These are phyloP conservation scores for Solanum pennellii DNA, from an alignment of 257 asterid species.

Conservation along the genomic window DNA sequence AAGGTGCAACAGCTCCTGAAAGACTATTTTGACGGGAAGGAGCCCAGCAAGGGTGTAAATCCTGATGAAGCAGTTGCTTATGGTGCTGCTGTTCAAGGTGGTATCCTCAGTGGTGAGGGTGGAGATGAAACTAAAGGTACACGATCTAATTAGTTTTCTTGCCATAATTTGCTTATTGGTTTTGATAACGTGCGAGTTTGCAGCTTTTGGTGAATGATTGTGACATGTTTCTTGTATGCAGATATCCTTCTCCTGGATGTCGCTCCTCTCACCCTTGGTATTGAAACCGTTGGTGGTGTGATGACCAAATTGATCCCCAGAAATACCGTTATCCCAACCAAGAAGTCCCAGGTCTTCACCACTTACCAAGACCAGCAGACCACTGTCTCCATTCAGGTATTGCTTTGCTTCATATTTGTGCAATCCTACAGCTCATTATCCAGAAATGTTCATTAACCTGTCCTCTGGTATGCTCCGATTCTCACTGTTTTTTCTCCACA, in stretches of 20 bases:
- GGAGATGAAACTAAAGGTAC: slow-evolving; percentile 95
- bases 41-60: slow-evolving; percentile 92
- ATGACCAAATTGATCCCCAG: slow-evolving; percentile 99
- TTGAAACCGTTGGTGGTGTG: slow-evolving; percentile 97
- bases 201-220: background rate
- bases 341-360: slow-evolving; percentile 91
- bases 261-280: slow-evolving; percentile 91
- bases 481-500: background rate
- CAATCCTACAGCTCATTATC: background rate
- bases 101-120: slow-evolving; percentile 91
- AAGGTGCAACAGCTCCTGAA: slow-evolving; percentile 83
- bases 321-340: slow-evolving; percentile 90
- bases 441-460: background rate
- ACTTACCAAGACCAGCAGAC: slow-evolving; percentile 99
- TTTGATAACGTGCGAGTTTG: background rate
- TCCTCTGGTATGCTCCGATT: background rate
- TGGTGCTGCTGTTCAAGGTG: slow-evolving; percentile 99
- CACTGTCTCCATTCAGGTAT: slow-evolving; percentile 82
- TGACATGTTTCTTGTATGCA: slow-evolving; percentile 5
- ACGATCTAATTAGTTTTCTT: background rate
- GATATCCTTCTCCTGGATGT: slow-evolving; percentile 93
- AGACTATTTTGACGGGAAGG: slow-evolving; percentile 89
- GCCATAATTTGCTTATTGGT: background rate
- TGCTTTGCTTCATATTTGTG: background rate
- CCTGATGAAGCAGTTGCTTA: slow-evolving; percentile 97